These are phyloP conservation scores for apple (Malus domestica) DNA, from an alignment of 306 rosid species.

Conservation along the genomic window DNA sequence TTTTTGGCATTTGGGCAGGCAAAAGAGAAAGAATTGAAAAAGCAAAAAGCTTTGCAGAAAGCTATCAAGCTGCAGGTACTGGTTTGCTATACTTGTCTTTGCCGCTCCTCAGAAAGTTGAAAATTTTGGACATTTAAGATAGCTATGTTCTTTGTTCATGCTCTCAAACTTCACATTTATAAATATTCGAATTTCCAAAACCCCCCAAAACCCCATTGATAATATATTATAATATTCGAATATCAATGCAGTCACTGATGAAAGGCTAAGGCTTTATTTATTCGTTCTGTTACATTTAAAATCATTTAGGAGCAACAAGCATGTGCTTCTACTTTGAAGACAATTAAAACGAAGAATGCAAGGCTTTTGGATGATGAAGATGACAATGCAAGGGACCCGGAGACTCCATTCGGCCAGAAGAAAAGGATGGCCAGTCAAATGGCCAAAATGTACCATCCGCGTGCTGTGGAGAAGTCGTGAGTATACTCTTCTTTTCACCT, in stretches of 20 bases:
- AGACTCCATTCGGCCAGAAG: slow-evolving; percentile 62
- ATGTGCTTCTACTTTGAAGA: slow-evolving; percentile 45
- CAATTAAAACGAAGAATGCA: slow-evolving; percentile 63
- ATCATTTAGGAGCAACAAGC: slow-evolving; percentile 54
- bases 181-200: too few relatives aligned
- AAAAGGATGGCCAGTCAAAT: slow-evolving; percentile 62
- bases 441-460: slow-evolving; percentile 72
- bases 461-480: slow-evolving; percentile 76
- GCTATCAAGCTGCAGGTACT: slow-evolving; percentile 69
- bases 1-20: slow-evolving; percentile 43
- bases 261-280: background rate
- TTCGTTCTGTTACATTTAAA: background rate
- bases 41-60: slow-evolving; percentile 64
- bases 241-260: background rate
- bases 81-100: background rate
- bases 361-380: slow-evolving; percentile 64
- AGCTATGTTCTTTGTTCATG: too few relatives aligned
- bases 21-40: slow-evolving; percentile 83
- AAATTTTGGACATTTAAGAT: too few relatives aligned
- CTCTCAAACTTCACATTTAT: too few relatives aligned
- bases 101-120: background rate
- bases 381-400: slow-evolving; percentile 70
- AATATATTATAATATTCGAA: background rate
- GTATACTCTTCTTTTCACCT: slow-evolving; percentile 21
- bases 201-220: too few relatives aligned